A percentile compares a stretch with the other conserved stretches of the same genome.
phyloP scores from a whole-genome alignment of 2,329 filamentous ascomycete species.

The Cordyceps militaris region DNA sequence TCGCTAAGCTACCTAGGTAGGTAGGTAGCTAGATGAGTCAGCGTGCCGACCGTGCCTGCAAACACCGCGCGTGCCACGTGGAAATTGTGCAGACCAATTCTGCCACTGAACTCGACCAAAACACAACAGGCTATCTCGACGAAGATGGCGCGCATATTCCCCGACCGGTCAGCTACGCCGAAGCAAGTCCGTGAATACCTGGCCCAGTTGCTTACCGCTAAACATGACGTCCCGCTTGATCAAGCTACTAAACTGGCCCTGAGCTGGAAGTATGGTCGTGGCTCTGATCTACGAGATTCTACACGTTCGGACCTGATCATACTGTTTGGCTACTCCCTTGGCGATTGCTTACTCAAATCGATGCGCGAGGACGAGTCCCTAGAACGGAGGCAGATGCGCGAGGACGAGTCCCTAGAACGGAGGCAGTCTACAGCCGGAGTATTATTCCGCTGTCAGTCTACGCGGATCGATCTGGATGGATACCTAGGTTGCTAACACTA shows the following conservation, averaged over 20 bases:
- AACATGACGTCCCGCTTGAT: not conserved
- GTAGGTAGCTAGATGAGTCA: not conserved
- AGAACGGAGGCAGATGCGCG: not conserved
- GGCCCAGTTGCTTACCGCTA: not conserved
- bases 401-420: not conserved
- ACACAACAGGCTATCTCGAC: not conserved
- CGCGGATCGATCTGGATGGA: not conserved
- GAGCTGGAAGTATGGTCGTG: not conserved
- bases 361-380: not conserved
- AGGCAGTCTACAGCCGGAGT: not conserved
- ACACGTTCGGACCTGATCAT: not conserved
- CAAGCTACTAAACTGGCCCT: not conserved
- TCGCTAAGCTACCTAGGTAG: not conserved
- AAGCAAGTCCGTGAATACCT: not conserved
- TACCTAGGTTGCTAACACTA: not conserved
- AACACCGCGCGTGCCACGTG: not conserved
- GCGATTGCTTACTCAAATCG: not conserved
- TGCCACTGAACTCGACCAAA: not conserved
- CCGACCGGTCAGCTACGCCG: not conserved
- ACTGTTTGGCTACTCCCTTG: not conserved
- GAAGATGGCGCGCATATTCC: not conserved
- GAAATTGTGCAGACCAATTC: not conserved
- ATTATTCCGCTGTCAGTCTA: not conserved
- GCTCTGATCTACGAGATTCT: not conserved
- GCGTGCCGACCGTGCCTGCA: not conserved